These are phyloP conservation scores for Solanum aculeatissimum DNA, from an alignment of 305 asterid species.

Conservation along the genomic window DNA sequence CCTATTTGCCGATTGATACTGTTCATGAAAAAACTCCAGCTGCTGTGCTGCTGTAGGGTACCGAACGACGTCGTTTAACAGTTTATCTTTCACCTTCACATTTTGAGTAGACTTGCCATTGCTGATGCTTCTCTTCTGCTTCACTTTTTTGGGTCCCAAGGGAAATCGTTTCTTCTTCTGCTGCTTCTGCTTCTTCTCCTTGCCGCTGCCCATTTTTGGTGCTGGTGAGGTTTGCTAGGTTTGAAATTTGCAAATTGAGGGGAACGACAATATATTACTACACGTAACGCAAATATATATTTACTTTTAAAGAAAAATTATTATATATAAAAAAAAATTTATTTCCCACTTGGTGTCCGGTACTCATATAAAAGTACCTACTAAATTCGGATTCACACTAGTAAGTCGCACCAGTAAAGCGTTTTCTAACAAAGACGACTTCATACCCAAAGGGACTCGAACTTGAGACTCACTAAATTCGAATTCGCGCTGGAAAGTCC, in stretches of 20 bases:
- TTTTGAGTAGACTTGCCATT: neutral
- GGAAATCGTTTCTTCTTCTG: neutral
- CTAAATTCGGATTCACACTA: too few relatives aligned
- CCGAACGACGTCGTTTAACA: slow-evolving; percentile 12
- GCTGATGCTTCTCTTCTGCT: neutral
- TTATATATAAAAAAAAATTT: too few relatives aligned
- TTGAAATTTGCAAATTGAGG: neutral
- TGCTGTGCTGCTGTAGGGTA: slow-evolving; percentile 49
- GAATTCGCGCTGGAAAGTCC: too few relatives aligned
- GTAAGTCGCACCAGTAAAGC: too few relatives aligned
- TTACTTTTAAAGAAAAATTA: too few relatives aligned
- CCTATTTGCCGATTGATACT: slow-evolving; percentile 51
- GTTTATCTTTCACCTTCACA: neutral
- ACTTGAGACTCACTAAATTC: too few relatives aligned
- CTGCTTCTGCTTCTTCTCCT: neutral
- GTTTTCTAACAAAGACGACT: too few relatives aligned
- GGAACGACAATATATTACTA: too few relatives aligned
- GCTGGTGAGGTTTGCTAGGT: neutral
- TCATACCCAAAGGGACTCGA: too few relatives aligned
- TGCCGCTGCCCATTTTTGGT: slow-evolving; percentile 8
- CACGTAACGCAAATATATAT: too few relatives aligned
- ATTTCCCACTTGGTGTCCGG: too few relatives aligned
- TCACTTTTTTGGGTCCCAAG: slow-evolving; percentile 10
- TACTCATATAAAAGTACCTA: too few relatives aligned
- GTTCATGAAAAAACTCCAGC: slow-evolving; percentile 46